These are phyloP conservation scores for Plantago elongata DNA, from an alignment of 257 asterid species.

Conservation along the genomic window DNA sequence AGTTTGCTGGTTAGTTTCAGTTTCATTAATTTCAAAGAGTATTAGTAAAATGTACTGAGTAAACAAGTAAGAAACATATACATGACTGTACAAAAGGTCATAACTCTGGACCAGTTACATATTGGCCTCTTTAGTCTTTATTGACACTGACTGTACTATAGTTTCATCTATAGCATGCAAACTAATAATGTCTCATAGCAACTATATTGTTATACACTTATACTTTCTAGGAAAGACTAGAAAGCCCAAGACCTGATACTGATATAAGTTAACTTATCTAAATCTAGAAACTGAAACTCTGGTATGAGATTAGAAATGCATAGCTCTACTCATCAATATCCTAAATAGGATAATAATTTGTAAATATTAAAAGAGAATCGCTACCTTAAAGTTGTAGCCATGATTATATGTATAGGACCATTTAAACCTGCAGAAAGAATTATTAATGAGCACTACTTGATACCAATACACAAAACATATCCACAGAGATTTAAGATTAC, in stretches of 20 bases:
- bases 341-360: not conserved
- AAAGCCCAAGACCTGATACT: too few species aligned
- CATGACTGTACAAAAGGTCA: not conserved
- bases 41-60: not conserved
- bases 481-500: too few species aligned
- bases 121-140: not conserved
- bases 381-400: slow-evolving; percentile 35
- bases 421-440: slow-evolving; percentile 35
- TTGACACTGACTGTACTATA: not conserved
- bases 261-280: too few species aligned
- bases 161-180: not conserved
- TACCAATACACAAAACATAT: not conserved
- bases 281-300: not conserved
- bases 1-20: slow-evolving; percentile 34
- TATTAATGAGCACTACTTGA: slow-evolving; percentile 4
- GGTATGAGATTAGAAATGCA: not conserved
- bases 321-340: not conserved
- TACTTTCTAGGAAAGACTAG: not conserved
- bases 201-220: not conserved
- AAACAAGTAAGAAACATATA: not conserved
- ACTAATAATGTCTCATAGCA: not conserved
- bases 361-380: not conserved
- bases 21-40: slow-evolving; percentile 12
- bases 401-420: slow-evolving; percentile 38
- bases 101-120: not conserved